These are phyloP conservation scores for Phytomonas sp. DNA, from an alignment of 208 protist genomes.

Conservation along the genomic window DNA sequence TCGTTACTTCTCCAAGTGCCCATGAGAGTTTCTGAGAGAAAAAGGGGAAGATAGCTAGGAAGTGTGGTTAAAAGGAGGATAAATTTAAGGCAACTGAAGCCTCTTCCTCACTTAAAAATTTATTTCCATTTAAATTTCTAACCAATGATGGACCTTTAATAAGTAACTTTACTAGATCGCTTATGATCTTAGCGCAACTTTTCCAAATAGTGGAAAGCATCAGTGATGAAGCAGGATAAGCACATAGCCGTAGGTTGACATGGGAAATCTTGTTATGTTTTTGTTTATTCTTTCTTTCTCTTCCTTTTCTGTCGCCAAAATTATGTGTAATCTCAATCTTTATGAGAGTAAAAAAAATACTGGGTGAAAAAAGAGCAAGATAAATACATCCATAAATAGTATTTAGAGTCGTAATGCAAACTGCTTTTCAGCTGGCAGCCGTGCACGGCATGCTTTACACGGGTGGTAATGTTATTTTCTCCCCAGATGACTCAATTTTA, in stretches of 20 bases:
- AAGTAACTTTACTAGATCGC: neutral
- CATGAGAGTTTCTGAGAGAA: neutral
- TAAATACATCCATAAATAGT: conserved; percentile 9
- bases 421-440: conserved; percentile 76
- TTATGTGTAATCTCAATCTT: neutral
- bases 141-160: neutral
- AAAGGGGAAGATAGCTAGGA: neutral
- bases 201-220: neutral
- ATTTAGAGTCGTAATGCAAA: conserved; percentile 40
- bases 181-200: neutral
- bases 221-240: neutral
- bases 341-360: neutral
- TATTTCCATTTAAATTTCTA: neutral
- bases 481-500: conserved; percentile 66
- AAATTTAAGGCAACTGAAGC: neutral
- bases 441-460: conserved; percentile 92
- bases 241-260: neutral
- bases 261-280: conserved; percentile 1
- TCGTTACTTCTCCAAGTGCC: neutral
- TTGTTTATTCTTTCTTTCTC: neutral
- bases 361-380: neutral
- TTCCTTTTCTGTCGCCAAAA: conserved; percentile 13
- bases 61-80: neutral
- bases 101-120: neutral
- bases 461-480: conserved; percentile 83